A percentile compares a stretch with the other conserved stretches of the same genome.
phyloP scores from a whole-genome alignment of 495 filamentous ascomycete species.

The Oleoguttula mirabilis region DNA sequence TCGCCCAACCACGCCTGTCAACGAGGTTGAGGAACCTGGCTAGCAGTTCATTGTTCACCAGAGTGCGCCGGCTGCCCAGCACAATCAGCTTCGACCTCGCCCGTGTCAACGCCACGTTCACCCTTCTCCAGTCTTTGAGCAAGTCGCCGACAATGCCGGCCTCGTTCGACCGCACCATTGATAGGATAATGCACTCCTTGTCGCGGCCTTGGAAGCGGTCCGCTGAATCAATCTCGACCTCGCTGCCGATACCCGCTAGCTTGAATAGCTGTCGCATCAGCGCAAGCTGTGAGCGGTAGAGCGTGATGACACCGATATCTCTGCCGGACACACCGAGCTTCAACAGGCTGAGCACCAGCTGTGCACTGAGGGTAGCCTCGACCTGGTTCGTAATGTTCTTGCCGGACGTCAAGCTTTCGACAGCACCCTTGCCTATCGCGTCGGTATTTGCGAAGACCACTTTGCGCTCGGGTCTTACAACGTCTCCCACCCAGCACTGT shows the following conservation, averaged over 20 bases:
- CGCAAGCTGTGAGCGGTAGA: slow-evolving; percentile 84
- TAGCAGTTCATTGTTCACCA: slow-evolving; percentile 64
- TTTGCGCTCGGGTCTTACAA: slow-evolving; percentile 55
- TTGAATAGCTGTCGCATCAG: slow-evolving; percentile 35
- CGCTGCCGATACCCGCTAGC: slow-evolving; percentile 22
- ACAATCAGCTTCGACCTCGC: slow-evolving; percentile 84
- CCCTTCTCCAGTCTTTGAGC: slow-evolving; percentile 78
- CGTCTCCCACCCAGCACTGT: slow-evolving; percentile 72
- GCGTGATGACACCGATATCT: slow-evolving; percentile 94
- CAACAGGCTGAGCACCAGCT: slow-evolving; percentile 70
- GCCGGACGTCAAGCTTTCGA: slow-evolving; percentile 51
- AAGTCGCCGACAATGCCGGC: slow-evolving; percentile 71
- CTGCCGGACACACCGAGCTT: slow-evolving; percentile 56
- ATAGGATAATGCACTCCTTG: slow-evolving; percentile 80
- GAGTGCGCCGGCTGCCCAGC: slow-evolving; percentile 64
- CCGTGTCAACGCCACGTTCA: slow-evolving; percentile 90
- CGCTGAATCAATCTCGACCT: slow-evolving; percentile 87
- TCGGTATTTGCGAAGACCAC: slow-evolving; percentile 88
- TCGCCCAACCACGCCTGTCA: slow-evolving; percentile 60
- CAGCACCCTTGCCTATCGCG: slow-evolving; percentile 45
- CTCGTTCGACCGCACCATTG: slow-evolving; percentile 76
- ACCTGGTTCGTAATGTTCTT: slow-evolving; percentile 74
- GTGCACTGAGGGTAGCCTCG: slow-evolving; percentile 61
- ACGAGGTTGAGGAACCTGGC: slow-evolving; percentile 62
- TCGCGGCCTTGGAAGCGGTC: slow-evolving; percentile 94